These are phyloP conservation scores for Daldinia decipiens DNA, from an alignment of 495 filamentous ascomycete species.

Conservation along the genomic window DNA sequence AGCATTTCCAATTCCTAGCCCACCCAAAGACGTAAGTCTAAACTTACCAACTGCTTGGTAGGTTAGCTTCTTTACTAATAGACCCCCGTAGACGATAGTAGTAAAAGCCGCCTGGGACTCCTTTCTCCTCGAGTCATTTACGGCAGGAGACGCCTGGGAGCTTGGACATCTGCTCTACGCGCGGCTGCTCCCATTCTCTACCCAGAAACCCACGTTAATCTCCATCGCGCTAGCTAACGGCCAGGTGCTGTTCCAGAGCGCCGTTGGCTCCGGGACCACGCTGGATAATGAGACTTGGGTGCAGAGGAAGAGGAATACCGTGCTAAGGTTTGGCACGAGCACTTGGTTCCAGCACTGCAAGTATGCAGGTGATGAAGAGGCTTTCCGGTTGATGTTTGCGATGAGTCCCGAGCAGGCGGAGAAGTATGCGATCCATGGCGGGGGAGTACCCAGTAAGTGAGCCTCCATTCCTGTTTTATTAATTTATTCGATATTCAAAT, in stretches of 20 bases:
- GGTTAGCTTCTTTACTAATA: background rate
- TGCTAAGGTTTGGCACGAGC: slow-evolving; percentile 73
- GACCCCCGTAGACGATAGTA: slow-evolving; percentile 52
- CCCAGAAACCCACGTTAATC: slow-evolving; percentile 65
- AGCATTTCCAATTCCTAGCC: slow-evolving; percentile 42
- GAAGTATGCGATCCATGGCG: slow-evolving; percentile 79
- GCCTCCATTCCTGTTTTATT: too few relatives aligned
- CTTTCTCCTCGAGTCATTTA: slow-evolving; percentile 71
- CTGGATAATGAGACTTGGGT: slow-evolving; percentile 72
- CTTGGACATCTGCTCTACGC: slow-evolving; percentile 71
- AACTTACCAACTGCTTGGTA: background rate
- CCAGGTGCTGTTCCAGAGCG: slow-evolving; percentile 63
- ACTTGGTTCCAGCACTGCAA: slow-evolving; percentile 74
- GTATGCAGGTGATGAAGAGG: slow-evolving; percentile 65
- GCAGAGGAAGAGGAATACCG: slow-evolving; percentile 66
- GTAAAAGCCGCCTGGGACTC: slow-evolving; percentile 64
- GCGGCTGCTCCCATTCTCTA: slow-evolving; percentile 65
- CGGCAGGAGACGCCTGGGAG: slow-evolving; percentile 70
- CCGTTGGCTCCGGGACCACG: slow-evolving; percentile 62
- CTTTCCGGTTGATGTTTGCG: slow-evolving; percentile 67
- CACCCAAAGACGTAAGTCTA: slow-evolving; percentile 46
- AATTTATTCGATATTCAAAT: too few relatives aligned
- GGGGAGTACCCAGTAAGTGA: slow-evolving; percentile 66
- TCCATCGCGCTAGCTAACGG: slow-evolving; percentile 68
- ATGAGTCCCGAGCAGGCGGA: slow-evolving; percentile 62